These are phyloP conservation scores for Penicillium roqueforti DNA, from an alignment of 495 filamentous ascomycete species.

Conservation along the genomic window DNA sequence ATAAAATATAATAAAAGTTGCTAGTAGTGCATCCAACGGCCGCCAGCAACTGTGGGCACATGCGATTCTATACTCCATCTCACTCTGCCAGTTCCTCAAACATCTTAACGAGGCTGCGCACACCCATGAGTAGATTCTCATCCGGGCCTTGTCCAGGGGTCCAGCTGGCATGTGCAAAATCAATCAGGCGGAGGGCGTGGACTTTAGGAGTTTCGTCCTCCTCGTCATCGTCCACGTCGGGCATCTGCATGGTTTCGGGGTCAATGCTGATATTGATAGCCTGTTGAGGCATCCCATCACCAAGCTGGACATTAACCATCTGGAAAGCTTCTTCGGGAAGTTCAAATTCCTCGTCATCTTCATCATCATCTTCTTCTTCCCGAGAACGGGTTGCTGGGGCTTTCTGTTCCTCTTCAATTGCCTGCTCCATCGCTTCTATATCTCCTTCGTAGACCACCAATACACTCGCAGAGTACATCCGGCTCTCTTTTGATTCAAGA, in stretches of 20 bases:
- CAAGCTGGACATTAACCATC: conserved; percentile 31
- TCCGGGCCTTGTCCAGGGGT: conserved; percentile 81
- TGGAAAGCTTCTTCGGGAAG: conserved; percentile 34
- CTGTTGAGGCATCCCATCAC: conserved; percentile 26
- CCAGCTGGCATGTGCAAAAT: conserved; percentile 94
- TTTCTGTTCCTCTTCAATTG: conserved; percentile 59
- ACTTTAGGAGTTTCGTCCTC: conserved; percentile 67
- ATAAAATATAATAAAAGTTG: background rate
- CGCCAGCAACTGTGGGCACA: conserved; percentile 32
- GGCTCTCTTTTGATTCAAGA: conserved; percentile 72
- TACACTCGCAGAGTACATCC: conserved; percentile 91
- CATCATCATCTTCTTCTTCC: conserved; percentile 35
- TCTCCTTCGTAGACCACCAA: conserved; percentile 94
- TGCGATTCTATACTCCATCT: conserved; percentile 10
- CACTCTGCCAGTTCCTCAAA: conserved; percentile 56
- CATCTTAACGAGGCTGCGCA: conserved; percentile 68
- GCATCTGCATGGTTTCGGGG: conserved; percentile 27
- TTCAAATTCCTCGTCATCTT: conserved; percentile 56
- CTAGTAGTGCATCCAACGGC: background rate
- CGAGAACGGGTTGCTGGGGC: conserved; percentile 23
- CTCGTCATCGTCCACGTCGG: conserved; percentile 54
- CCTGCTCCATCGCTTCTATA: conserved; percentile 58
- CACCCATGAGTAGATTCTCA: conserved; percentile 74
- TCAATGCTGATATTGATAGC: conserved; percentile 42
- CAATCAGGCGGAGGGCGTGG: conserved; percentile 82